Evolutionary conservation across 257 asterid species (phyloP), one percentile per base, ranked within the genome.

Genomic region (Fraxinus anomala): DNA sequence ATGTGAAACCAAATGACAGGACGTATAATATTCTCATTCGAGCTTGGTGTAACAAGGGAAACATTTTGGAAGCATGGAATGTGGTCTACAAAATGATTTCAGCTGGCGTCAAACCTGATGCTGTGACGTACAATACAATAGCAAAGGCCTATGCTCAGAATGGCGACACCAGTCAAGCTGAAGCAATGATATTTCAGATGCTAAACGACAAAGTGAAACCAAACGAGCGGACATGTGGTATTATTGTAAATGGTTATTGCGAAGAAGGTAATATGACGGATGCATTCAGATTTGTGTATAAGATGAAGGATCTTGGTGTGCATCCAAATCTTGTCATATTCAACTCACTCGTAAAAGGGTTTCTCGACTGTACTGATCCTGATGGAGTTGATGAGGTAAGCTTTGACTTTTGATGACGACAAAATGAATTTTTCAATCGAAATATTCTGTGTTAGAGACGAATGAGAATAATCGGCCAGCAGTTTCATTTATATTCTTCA

Each of bases 301-400:
- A 86, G 83, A 95, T 93, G 98, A 93, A 89, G 87, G 94, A 84
- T 80, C 89, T 95, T 36, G 82, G 90, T 33, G 87, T 91, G 82
- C 88, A 77, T 24, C 97, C 99, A 0, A 93, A 95, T 89, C 94
- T 93, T 33, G 88, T 93, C 75, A 85, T 90, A 71, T 89, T 93
- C 84, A 95, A 95, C 80, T 85, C 98, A 47, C 97, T 95, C 30
- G 82, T 95, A 72, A 90, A 92, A 82, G 98, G 98, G 34, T 95
- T 85, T 83, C 82, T 95, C 7, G 89, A 92, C 76, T 34, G 75
- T 34, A 72, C 73, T 23, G 96, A 90, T 77, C 78, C 89, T 28
- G 80, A 85, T 80, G 97, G 99, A 75, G 98, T 95, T 71, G 94
- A 95, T 33, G 91, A 95, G 99, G 99, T 92, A 86, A 51, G 73